These are phyloP conservation scores for Barnettozyma populi DNA, from an alignment of 805 yeast genomes.

Conservation along the genomic window DNA sequence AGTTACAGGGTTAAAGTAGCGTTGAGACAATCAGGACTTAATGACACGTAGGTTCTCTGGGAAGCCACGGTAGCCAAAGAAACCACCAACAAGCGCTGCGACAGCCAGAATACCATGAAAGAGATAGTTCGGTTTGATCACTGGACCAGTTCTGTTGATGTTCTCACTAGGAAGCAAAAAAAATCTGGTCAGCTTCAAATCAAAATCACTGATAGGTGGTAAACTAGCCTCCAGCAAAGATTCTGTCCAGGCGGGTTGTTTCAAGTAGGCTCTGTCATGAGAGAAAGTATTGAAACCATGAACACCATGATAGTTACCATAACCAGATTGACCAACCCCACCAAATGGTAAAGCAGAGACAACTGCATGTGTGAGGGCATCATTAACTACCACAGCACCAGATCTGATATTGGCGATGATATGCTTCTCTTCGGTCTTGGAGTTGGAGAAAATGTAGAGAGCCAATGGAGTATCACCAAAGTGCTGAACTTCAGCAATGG, in stretches of 20 bases:
- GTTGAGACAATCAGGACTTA: neutral
- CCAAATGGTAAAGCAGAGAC: slow-evolving; percentile 78
- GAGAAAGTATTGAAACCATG: slow-evolving; percentile 55
- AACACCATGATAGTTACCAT: slow-evolving; percentile 77
- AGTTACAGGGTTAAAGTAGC: too few relatives aligned
- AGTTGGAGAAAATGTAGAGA: slow-evolving; percentile 56
- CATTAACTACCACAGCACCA: slow-evolving; percentile 69
- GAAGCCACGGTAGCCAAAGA: slow-evolving; percentile 10
- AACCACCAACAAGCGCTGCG: slow-evolving; percentile 13
- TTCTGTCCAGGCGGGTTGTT: slow-evolving; percentile 65
- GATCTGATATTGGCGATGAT: slow-evolving; percentile 56
- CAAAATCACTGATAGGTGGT: slow-evolving; percentile 47
- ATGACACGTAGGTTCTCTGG: neutral
- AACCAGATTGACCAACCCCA: slow-evolving; percentile 82
- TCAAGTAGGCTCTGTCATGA: slow-evolving; percentile 63
- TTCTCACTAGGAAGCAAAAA: slow-evolving; percentile 29
- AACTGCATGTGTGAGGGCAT: slow-evolving; percentile 65
- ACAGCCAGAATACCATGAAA: slow-evolving; percentile 9
- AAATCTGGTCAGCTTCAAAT: slow-evolving; percentile 25
- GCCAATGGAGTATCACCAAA: slow-evolving; percentile 78
- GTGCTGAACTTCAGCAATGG: slow-evolving; percentile 37
- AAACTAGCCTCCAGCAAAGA: slow-evolving; percentile 52
- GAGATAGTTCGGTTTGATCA: slow-evolving; percentile 16
- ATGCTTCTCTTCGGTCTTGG: slow-evolving; percentile 40
- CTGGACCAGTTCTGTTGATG: slow-evolving; percentile 34